Evolutionary conservation across 2,329 filamentous ascomycete species (phyloP), one percentile per base, ranked within the genome.

Genomic region (Fusarium sp.): DNA sequence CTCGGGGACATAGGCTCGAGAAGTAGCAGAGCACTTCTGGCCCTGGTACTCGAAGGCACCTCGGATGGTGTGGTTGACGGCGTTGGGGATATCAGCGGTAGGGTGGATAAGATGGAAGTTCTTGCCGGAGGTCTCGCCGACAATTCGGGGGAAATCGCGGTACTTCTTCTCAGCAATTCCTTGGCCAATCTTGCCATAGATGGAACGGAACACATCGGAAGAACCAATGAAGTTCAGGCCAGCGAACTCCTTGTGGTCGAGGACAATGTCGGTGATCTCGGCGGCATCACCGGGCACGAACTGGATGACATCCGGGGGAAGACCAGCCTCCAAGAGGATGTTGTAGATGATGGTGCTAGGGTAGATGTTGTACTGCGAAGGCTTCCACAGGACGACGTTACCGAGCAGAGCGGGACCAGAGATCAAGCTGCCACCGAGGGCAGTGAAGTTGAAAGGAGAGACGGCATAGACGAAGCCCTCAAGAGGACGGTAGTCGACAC

Each of bases 381-480:
- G 95, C 86, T 98, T 98, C 95, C 95, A 98, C 50, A 98, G 83
- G 3, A 97, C 94, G 1, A 98, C 95, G 80, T 98, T 98, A 57
- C 95, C 95, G 86, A 98, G 90, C 56, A 98, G 84, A 1, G 94
- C 94, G 8, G 95, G 94, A 1, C 93, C 91, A 30, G 90, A 92
- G 15, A 92, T 89, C 43, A 98, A 84, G 82, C 97, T 97, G 51
- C 91, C 95, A 11, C 91, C 94, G 73, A 98, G 97, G 61, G 95
- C 95, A 11, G 95, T 97, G 83, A 98, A 98, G 85, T 98, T 98
- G 87, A 98, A 98, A 16, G 95, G 95, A 41, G 91, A 94, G 74
- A 98, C 90, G 31, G 95, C 95, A 78, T 98, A 98, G 66, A 98
- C 94, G 80, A 98, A 98, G 8, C 95, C 95, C 80, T 98, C 95